Percentiles rank a stretch among this genome's conserved stretches.
phyloP scores from a whole-genome alignment of 2,329 filamentous ascomycete species.

The Fusarium bactridioides region DNA sequence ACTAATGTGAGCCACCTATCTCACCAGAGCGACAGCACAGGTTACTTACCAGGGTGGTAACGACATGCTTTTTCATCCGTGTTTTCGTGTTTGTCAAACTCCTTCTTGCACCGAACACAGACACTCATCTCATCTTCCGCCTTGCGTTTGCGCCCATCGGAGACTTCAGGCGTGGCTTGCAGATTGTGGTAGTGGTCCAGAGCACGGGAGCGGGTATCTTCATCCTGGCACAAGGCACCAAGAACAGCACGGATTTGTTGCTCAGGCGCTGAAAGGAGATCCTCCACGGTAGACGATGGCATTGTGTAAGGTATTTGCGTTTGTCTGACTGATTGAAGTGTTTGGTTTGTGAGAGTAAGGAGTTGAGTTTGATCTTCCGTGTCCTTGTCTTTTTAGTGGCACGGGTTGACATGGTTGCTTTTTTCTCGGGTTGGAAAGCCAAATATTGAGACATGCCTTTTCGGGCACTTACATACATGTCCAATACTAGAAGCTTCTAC shows the following conservation, averaged over 20 bases:
- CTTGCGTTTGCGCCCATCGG: not conserved
- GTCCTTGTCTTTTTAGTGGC: not conserved
- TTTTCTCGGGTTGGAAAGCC: not conserved
- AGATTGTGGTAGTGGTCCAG: not conserved
- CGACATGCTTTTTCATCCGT: not conserved
- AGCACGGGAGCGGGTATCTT: not conserved
- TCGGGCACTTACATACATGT: not conserved
- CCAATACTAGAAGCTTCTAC: not conserved
- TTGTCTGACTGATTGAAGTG: not conserved
- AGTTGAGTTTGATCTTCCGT: not conserved
- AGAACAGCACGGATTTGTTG: not conserved
- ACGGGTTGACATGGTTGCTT: not conserved
- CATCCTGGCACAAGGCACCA: not conserved
- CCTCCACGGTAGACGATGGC: not conserved
- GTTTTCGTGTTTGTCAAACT: not conserved
- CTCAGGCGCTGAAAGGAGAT: not conserved
- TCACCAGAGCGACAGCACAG: not conserved
- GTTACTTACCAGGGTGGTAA: not conserved
- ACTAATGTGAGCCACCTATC: not conserved
- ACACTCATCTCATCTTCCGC: not conserved
- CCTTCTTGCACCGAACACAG: not conserved
- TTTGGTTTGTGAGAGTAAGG: not conserved
- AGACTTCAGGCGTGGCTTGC: not conserved
- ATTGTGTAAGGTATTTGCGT: not conserved
- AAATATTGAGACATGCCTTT: constrained; percentile 8